These are phyloP conservation scores for Podospora didyma DNA, from an alignment of 495 filamentous ascomycete species.

Conservation along the genomic window DNA sequence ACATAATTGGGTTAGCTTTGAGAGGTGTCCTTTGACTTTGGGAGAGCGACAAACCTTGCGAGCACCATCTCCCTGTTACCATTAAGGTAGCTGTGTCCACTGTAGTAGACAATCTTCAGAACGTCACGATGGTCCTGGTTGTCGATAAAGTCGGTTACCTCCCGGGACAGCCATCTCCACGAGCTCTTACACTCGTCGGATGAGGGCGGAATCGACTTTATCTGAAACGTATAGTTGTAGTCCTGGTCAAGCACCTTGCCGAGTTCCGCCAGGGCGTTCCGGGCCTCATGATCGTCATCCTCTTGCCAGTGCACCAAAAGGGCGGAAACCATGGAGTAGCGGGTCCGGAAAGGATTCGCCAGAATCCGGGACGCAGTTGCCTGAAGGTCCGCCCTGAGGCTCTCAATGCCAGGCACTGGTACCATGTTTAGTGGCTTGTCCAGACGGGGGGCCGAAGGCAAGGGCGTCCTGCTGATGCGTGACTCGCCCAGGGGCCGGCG, in stretches of 20 bases:
- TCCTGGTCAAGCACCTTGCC: slow-evolving; percentile 35
- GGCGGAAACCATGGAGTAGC: slow-evolving; percentile 38
- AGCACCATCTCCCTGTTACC: slow-evolving; percentile 44
- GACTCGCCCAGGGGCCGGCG: slow-evolving; percentile 35
- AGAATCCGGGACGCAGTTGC: slow-evolving; percentile 36
- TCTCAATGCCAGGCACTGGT: slow-evolving; percentile 35
- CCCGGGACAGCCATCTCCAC: slow-evolving; percentile 38
- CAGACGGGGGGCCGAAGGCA: slow-evolving; percentile 42
- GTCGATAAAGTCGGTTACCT: slow-evolving; percentile 40
- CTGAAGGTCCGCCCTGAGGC: slow-evolving; percentile 38
- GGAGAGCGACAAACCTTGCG: slow-evolving; percentile 33
- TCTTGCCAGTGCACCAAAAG: slow-evolving; percentile 47
- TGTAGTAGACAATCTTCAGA: slow-evolving; percentile 47
- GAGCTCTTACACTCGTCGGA: slow-evolving; percentile 37
- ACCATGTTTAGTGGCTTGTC: slow-evolving; percentile 33
- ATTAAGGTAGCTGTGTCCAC: slow-evolving; percentile 43
- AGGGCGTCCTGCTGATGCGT: slow-evolving; percentile 40
- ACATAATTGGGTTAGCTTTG: slow-evolving; percentile 6
- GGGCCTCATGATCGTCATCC: slow-evolving; percentile 34
- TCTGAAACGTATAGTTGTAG: slow-evolving; percentile 40
- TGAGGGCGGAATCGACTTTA: slow-evolving; percentile 37
- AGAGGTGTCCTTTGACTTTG: background rate
- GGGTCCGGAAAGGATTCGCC: slow-evolving; percentile 35
- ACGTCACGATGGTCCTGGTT: slow-evolving; percentile 41
- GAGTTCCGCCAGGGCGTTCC: slow-evolving; percentile 34